Base-by-base conservation (phyloP, 768 basidiomycete species). In the Paxillus involutus region DNA sequence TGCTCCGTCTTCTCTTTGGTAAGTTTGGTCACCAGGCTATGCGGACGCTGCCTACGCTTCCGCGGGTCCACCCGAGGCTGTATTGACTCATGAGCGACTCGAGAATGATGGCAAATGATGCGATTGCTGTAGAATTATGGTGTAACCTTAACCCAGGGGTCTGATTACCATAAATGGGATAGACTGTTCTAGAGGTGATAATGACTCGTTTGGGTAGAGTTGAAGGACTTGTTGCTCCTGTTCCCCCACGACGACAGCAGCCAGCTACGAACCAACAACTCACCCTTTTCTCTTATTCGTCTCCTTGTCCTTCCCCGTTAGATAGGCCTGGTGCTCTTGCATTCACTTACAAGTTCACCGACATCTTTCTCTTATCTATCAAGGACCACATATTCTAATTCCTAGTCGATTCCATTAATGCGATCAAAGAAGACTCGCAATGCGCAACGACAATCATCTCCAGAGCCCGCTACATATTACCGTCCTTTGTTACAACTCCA, bases 401-500 rank as follows among this genome's bases (percentile, higher is more conserved):
- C 44, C 45, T 26, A 48, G 49, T 51, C 53, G 19, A 12, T 32
- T 24, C 45, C 59, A 59, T 71, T 70, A 70, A 70, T 70, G 69
- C 58, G 58, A 66, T 60, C 70, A 47, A 60, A 44, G 62, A 51
- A 61, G 40, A 58, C 58, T 49, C 10, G 58, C 52, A 59, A 70
- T 70, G 68, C 50, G 36, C 50, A 53, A 5, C 54, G 19, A 51
- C 68, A 63, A 56, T 41, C 59, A 41, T 40, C 59, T 47, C 57
- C 51, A 32, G 59, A 71, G 29, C 26, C 56, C 14, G 49, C 53
- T 58, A 26, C 55, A 47, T 56, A 64, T 48, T 66, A 59, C 45
- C 62, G 68, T 14, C 70, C 66, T 52, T 57, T 70, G 52, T 50
- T 70, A 68, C 68, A 63, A n/a, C 62, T 68, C 12, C 63, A 70